A percentile compares a stretch with the other conserved stretches of the same genome.
Conservation (phyloP, 2,329 filamentous ascomycete species). For the Fusarium tupiense region DNA sequence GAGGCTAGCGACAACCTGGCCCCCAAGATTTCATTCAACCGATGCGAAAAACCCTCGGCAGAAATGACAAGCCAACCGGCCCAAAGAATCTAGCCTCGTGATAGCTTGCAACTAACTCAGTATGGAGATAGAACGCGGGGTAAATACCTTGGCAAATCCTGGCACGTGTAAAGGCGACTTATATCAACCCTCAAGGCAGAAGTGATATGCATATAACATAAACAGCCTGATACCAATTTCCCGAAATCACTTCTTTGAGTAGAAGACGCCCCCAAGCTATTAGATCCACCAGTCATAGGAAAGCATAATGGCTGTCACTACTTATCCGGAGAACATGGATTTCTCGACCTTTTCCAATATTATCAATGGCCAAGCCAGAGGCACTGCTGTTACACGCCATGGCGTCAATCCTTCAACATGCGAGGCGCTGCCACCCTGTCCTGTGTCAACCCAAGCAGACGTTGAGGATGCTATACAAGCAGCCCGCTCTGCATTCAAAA, state of each 20-base stretch:
- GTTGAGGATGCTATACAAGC: background rate
- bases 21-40: background rate
- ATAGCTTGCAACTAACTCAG: background rate
- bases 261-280: background rate
- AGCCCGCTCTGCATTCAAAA: background rate
- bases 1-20: background rate
- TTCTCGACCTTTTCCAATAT: conserved; percentile 2
- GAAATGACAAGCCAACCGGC: background rate
- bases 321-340: background rate
- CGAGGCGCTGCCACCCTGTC: background rate
- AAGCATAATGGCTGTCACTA: background rate
- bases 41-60: background rate
- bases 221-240: background rate
- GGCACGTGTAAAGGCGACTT: background rate
- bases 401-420: background rate
- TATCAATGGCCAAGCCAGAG: background rate
- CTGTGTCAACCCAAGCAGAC: background rate
- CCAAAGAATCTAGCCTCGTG: background rate
- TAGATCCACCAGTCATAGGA: background rate
- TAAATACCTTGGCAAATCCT: background rate
- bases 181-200: background rate
- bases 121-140: background rate
- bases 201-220: background rate
- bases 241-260: too few relatives aligned
- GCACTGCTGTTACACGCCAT: background rate